Evolutionary conservation across 2,329 filamentous ascomycete genomes (phyloP).

Genomic region (Pseudogymnoascus sp.): DNA sequence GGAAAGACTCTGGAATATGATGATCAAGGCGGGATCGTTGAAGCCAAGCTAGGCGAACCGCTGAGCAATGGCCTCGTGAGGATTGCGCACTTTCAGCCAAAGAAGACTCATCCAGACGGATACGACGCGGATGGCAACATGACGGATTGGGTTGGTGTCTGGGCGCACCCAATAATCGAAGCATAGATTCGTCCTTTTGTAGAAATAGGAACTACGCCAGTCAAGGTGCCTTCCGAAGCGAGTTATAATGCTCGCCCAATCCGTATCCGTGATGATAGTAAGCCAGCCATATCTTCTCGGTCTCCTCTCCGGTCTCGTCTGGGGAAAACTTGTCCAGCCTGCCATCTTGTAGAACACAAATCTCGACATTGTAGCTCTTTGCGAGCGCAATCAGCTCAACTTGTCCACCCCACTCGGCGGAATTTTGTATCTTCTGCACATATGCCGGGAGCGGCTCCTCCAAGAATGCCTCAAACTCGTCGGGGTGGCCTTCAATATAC

Average conservation of each 20-base stretch:
- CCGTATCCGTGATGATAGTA: constrained; percentile 95
- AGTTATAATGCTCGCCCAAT: constrained; percentile 96
- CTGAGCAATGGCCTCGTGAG: constrained; percentile 34
- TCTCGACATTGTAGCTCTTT: constrained; percentile 68
- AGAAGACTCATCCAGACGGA: constrained; percentile 42
- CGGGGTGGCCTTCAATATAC: constrained; percentile 66
- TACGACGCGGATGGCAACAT: constrained; percentile 39
- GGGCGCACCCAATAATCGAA: constrained; percentile 31
- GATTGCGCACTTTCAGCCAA: constrained; percentile 43
- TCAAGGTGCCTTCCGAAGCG: constrained; percentile 46
- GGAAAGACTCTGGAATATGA: constrained; percentile 60
- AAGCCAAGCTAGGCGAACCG: constrained; percentile 39
- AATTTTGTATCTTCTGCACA: constrained; percentile 68
- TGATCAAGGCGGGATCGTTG: constrained; percentile 42
- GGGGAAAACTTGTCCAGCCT: constrained; percentile 67
- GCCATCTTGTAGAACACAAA: constrained; percentile 80
- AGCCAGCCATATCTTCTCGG: constrained; percentile 68
- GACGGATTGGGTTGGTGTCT: constrained; percentile 48
- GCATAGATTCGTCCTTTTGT: neutral
- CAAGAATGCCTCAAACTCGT: constrained; percentile 80
- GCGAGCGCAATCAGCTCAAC: constrained; percentile 82
- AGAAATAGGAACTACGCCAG: neutral
- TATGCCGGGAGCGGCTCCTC: constrained; percentile 73
- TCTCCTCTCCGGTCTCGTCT: constrained; percentile 35
- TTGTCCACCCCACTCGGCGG: constrained; percentile 94